Evolutionary conservation across 1,284 basidiomycete genomes (phyloP).

Genomic region (Ceratobasidium sp.): DNA sequence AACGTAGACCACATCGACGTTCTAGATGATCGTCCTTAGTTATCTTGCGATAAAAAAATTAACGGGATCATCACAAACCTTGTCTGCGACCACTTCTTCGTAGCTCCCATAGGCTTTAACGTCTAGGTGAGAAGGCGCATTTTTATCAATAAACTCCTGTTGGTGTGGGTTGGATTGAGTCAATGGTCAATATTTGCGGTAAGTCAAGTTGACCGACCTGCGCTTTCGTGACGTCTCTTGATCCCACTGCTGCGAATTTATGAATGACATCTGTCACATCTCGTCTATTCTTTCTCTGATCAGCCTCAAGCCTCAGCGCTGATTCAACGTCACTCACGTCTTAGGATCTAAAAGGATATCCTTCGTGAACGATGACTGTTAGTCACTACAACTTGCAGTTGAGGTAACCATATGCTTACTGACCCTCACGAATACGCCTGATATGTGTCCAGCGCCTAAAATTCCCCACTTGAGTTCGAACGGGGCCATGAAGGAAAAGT

Average conservation of each 20-base stretch:
- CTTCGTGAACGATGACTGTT: neutral
- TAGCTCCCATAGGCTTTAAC: conserved; percentile 85
- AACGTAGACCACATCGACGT: conserved; percentile 86
- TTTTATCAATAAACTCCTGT: conserved; percentile 42
- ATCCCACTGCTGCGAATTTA: conserved; percentile 84
- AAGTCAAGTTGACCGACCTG: conserved; percentile 53
- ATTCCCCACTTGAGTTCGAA: conserved; percentile 48
- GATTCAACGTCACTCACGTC: conserved; percentile 43
- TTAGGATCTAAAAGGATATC: conserved; percentile 48
- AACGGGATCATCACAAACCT: neutral
- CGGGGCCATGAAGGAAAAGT: conserved; percentile 7
- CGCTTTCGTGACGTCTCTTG: conserved; percentile 78
- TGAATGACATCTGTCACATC: conserved; percentile 80
- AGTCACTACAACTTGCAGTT: neutral
- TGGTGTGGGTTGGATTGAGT: neutral
- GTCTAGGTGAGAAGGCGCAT: conserved; percentile 58
- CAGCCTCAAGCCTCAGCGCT: neutral
- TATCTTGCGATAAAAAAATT: neutral
- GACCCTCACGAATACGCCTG: conserved; percentile 48
- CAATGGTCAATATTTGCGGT: neutral
- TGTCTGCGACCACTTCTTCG: conserved; percentile 76
- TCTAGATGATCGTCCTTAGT: conserved; percentile 60
- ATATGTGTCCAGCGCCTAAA: conserved; percentile 48
- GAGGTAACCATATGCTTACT: conserved; percentile 1
- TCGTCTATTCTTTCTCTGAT: conserved; percentile 59